Conservation (phyloP, 805 yeast species). For the Ogataea pilisensis region DNA sequence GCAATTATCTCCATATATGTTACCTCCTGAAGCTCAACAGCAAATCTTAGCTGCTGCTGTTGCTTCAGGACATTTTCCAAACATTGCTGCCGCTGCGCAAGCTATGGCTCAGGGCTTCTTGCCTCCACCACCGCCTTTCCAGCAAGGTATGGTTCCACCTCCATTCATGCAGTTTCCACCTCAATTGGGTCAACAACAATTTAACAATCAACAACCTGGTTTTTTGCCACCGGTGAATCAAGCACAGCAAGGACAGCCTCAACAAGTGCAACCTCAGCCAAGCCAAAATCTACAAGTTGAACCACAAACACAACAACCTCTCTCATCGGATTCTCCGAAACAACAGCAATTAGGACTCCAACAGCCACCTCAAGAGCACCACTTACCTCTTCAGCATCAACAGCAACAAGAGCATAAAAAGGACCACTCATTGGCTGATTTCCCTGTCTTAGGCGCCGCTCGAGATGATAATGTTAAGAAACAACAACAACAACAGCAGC, state of each 20-base stretch:
- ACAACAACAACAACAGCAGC: slow-evolving; percentile 5
- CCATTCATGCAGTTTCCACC: slow-evolving; percentile 21
- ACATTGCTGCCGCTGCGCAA: slow-evolving; percentile 29
- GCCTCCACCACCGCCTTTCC: slow-evolving; percentile 22
- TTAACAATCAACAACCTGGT: slow-evolving; percentile 8
- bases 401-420: slow-evolving; percentile 17
- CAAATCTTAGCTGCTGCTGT: slow-evolving; percentile 29
- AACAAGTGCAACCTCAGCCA: slow-evolving; percentile 16
- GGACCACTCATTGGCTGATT: slow-evolving; percentile 22
- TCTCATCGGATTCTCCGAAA: background rate
- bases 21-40: slow-evolving; percentile 30
- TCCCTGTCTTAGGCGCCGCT: slow-evolving; percentile 11
- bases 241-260: slow-evolving; percentile 13
- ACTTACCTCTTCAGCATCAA: slow-evolving; percentile 15
- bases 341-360: slow-evolving; percentile 11
- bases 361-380: slow-evolving; percentile 16
- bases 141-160: slow-evolving; percentile 22
- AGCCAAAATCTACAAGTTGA: slow-evolving; percentile 12
- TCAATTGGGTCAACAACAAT: slow-evolving; percentile 9
- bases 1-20: slow-evolving; percentile 24
- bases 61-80: slow-evolving; percentile 32
- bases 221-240: slow-evolving; percentile 20
- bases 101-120: slow-evolving; percentile 30
- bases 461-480: slow-evolving; percentile 1
- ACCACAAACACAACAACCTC: slow-evolving; percentile 18